Evolutionary conservation across 2,329 filamentous ascomycete genomes (phyloP), one percentile per base, ranked within the genome.

Genomic region (Epichloe amarillans): DNA sequence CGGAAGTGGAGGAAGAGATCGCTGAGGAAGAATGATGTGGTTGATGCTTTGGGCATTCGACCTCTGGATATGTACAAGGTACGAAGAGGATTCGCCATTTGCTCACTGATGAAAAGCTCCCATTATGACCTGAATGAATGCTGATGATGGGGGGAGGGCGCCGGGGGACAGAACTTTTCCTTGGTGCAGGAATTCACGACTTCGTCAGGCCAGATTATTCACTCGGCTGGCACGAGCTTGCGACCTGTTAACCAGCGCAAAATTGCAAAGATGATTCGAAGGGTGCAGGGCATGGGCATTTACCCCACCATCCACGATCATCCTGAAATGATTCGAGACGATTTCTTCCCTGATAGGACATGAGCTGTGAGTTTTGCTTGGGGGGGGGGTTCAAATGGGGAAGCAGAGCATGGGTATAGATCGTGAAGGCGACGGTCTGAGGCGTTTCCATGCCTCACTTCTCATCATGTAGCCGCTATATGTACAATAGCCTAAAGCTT

Each of bases 291-390:
- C 1, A 77, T 96, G 63, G 93, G 93, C 15, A 73, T 97, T 54
- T 89, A 97, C 77, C 93, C 93, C 23, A 94, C 84, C 65, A 84
- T 94, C 50, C 87, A 98, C 71, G 74, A 75, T 57, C 93, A 98
- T 70, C 93, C 93, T 3, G 86, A 94, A 66, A 74, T 95, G 52
- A 66, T 95, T 57, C 71, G 74, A 52, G 59, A 67, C 12, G 55
- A 65, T 19, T 68, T 68, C 59, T 69, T 61, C 53, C 53, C 56
- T 4, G 54, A 53, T 36, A 50, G 53, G 37, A 57, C 52, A 42
- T 47, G 40, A 36, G 23, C 14, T 17, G 38, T 33, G 19, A 42
- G 17, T 11, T 11, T 30, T 21, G 41, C 8, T n/a, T 4, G 8
- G 12, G 26, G 11, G 35, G 40, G n/a, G 26, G 11, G 35, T 36